Evolutionary conservation across 2,329 filamentous ascomycete species (phyloP).

Genomic region (Alternaria rosae): DNA sequence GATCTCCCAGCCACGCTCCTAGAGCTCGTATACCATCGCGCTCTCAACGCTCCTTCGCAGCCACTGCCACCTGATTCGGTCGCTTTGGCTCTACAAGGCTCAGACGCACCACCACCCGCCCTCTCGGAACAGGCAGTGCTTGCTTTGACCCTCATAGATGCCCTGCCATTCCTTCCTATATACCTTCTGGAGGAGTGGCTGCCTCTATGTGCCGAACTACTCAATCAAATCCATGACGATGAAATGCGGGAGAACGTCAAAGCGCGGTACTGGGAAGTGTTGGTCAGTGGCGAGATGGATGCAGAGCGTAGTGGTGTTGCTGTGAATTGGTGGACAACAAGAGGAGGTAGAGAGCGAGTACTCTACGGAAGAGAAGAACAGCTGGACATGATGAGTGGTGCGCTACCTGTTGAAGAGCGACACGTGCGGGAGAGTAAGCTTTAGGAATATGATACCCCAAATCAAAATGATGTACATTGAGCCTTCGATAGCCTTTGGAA

Average conservation of each 20-base stretch:
- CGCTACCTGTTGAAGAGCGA: constrained; percentile 48
- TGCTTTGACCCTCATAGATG: constrained; percentile 78
- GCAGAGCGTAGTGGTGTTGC: constrained; percentile 80
- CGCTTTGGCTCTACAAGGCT: constrained; percentile 47
- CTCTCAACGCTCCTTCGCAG: constrained; percentile 61
- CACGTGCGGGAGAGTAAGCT: constrained; percentile 56
- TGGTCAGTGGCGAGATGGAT: constrained; percentile 86
- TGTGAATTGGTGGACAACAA: constrained; percentile 84
- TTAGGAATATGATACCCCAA: constrained; percentile 40
- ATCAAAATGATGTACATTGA: constrained; percentile 13
- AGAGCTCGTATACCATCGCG: constrained; percentile 76
- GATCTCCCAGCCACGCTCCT: constrained; percentile 80
- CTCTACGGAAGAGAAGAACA: constrained; percentile 61
- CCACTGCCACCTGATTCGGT: constrained; percentile 52
- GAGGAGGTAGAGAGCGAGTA: constrained; percentile 66
- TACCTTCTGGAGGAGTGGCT: constrained; percentile 82
- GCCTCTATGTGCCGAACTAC: constrained; percentile 70
- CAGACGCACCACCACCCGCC: constrained; percentile 43
- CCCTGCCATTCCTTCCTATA: constrained; percentile 75
- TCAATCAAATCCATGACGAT: constrained; percentile 69
- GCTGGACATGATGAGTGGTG: constrained; percentile 64
- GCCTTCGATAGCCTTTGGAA: not conserved
- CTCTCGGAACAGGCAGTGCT: constrained; percentile 83
- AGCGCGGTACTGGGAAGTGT: constrained; percentile 78
- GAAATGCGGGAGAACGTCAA: constrained; percentile 70